phyloP scores from a whole-genome alignment of 1,139 yeast genomes.

The Scheffersomyces segobiensis region DNA sequence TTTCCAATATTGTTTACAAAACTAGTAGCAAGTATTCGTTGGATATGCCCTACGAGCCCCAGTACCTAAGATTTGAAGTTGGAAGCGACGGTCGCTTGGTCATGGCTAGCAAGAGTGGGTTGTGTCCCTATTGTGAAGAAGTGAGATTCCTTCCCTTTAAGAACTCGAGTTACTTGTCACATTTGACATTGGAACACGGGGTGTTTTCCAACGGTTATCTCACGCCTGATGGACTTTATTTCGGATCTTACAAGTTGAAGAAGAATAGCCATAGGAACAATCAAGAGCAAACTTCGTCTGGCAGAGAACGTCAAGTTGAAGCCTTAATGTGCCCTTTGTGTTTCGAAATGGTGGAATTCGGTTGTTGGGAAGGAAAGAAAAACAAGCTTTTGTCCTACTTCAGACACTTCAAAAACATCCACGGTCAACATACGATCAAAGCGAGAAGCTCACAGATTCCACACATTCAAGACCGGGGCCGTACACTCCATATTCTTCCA shows the following conservation, averaged over 20 bases:
- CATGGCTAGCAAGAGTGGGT: conserved; percentile 28
- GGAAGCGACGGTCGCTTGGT: conserved; percentile 16
- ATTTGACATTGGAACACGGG: conserved; percentile 37
- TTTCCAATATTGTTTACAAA: conserved; percentile 19
- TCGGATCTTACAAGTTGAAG: conserved; percentile 13
- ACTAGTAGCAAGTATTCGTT: conserved; percentile 17
- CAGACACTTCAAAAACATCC: conserved; percentile 17
- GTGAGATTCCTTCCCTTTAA: conserved; percentile 34
- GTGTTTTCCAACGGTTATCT: conserved; percentile 31
- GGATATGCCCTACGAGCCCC: conserved; percentile 29
- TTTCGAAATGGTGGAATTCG: conserved; percentile 16
- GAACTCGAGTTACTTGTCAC: conserved; percentile 34
- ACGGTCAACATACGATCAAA: conserved; percentile 3
- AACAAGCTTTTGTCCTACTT: conserved; percentile 20
- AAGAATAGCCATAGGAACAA: neutral
- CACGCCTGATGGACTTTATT: conserved; percentile 22
- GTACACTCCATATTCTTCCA: conserved; percentile 8
- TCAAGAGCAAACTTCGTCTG: conserved; percentile 5
- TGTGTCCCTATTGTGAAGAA: conserved; percentile 33
- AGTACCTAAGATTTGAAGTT: conserved; percentile 26
- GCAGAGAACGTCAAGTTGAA: conserved; percentile 11
- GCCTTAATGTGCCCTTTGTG: conserved; percentile 21
- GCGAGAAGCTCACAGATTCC: conserved; percentile 4
- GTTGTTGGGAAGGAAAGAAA: conserved; percentile 18
- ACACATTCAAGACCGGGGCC: conserved; percentile 8